phyloP scores from a whole-genome alignment of 768 basidiomycete species.

The Amanita molliuscula region DNA sequence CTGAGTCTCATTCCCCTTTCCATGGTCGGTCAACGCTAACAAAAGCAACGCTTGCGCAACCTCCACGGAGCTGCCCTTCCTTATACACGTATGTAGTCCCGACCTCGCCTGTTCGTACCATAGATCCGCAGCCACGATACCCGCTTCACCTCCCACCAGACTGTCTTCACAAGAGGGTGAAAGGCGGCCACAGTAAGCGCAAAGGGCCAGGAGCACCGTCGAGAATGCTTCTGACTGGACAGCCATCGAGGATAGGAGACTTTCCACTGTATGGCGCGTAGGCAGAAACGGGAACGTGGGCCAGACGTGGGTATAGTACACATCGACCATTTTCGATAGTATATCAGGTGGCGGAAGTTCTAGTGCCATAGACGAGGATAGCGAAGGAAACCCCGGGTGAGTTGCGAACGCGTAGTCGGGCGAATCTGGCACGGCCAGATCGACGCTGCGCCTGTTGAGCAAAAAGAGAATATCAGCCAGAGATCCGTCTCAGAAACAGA shows the following conservation, averaged over 20 bases:
- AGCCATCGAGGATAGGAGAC: slow-evolving; percentile 7
- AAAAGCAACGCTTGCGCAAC: slow-evolving; percentile 17
- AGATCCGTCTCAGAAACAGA: neutral
- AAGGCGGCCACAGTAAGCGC: slow-evolving; percentile 18
- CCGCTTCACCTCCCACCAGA: slow-evolving; percentile 8
- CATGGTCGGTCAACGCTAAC: slow-evolving; percentile 17
- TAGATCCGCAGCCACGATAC: slow-evolving; percentile 17
- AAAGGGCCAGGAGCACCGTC: slow-evolving; percentile 17
- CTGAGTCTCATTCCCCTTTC: slow-evolving; percentile 17
- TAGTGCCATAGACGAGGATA: slow-evolving; percentile 6
- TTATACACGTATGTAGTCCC: slow-evolving; percentile 4
- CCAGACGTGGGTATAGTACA: slow-evolving; percentile 16
- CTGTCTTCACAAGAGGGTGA: slow-evolving; percentile 8
- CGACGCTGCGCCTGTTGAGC: slow-evolving; percentile 9
- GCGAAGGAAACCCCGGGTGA: neutral
- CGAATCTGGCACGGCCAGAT: slow-evolving; percentile 7
- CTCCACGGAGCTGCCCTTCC: slow-evolving; percentile 12
- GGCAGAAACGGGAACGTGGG: slow-evolving; percentile 17
- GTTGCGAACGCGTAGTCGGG: slow-evolving; percentile 5
- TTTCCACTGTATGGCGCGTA: slow-evolving; percentile 7
- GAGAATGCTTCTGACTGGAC: slow-evolving; percentile 7
- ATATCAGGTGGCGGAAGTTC: slow-evolving; percentile 19
- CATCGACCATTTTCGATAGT: slow-evolving; percentile 14
- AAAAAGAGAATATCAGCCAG: neutral
- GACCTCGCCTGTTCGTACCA: slow-evolving; percentile 17